Evolutionary conservation across 1,284 basidiomycete species (phyloP).

Genomic region (Trichosporon faecale): DNA sequence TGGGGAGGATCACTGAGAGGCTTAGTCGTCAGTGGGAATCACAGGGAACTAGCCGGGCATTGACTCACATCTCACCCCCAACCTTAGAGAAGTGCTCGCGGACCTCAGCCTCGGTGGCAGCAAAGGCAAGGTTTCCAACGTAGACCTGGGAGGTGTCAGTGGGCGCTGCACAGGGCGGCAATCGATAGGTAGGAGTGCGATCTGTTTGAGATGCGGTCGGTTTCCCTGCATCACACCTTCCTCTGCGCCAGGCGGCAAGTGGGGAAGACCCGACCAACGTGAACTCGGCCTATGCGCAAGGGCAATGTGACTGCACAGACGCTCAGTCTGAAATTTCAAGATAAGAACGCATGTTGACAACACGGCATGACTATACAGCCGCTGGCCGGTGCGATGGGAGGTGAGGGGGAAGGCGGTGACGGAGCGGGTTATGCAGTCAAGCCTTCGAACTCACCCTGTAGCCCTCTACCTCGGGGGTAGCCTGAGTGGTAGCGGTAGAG

Average conservation of each 20-base stretch:
- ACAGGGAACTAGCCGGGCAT: neutral
- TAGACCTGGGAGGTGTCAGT: conserved; percentile 43
- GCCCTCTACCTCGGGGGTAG: conserved; percentile 25
- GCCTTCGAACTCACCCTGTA: conserved; percentile 27
- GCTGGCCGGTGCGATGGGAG: neutral
- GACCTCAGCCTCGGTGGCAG: conserved; percentile 47
- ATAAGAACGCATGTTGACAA: neutral
- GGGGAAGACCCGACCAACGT: conserved; percentile 1
- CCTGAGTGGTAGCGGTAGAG: conserved; percentile 7
- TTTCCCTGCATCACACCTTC: neutral
- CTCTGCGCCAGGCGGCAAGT: neutral
- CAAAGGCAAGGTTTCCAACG: conserved; percentile 50
- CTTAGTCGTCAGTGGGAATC: conserved; percentile 25
- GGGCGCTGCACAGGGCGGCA: neutral
- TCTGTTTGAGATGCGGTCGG: neutral
- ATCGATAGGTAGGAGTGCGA: conserved; percentile 1
- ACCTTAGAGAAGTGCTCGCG: conserved; percentile 39
- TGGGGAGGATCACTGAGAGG: conserved; percentile 39
- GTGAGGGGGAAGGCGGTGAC: neutral
- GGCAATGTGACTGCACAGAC: neutral
- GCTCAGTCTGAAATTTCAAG: neutral
- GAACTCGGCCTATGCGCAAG: conserved; percentile 3
- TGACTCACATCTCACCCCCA: conserved; percentile 46
- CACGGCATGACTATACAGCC: neutral
- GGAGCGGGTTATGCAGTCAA: neutral